phyloP scores from a whole-genome alignment of 1,284 basidiomycete species.

The Ganoderma resinaceum region DNA sequence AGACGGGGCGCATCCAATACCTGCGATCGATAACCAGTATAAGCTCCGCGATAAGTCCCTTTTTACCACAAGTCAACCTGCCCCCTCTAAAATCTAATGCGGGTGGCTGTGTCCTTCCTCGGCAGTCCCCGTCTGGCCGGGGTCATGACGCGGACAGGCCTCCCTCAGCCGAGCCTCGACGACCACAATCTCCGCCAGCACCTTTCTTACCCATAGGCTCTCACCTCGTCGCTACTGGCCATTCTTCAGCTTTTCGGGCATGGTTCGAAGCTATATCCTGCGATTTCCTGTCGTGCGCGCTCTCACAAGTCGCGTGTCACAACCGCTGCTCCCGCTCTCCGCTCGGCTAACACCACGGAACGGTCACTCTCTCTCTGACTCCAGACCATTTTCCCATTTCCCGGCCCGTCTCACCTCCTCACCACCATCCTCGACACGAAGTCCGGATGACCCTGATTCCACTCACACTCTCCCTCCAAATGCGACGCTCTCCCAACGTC shows the following conservation, averaged over 20 bases:
- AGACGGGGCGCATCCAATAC: slow-evolving; percentile 3
- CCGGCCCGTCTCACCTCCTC: slow-evolving; percentile 49
- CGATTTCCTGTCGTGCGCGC: slow-evolving; percentile 43
- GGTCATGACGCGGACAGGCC: slow-evolving; percentile 12
- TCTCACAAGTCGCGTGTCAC: slow-evolving; percentile 43
- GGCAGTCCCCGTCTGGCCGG: slow-evolving; percentile 10
- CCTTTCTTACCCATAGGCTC: slow-evolving; percentile 4
- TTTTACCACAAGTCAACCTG: background rate
- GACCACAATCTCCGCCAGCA: slow-evolving; percentile 8
- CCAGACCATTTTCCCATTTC: slow-evolving; percentile 58
- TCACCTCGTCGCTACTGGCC: background rate
- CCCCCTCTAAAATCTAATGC: background rate
- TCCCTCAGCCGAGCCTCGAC: slow-evolving; percentile 14
- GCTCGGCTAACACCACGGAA: slow-evolving; percentile 35
- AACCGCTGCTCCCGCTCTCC: slow-evolving; percentile 48
- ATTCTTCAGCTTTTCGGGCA: slow-evolving; percentile 16
- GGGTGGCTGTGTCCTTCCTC: slow-evolving; percentile 20
- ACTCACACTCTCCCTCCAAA: slow-evolving; percentile 47
- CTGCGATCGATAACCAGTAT: slow-evolving; percentile 26
- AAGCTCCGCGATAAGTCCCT: slow-evolving; percentile 6
- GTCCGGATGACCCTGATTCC: slow-evolving; percentile 26
- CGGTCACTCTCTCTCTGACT: slow-evolving; percentile 35
- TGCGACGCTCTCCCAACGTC: slow-evolving; percentile 69
- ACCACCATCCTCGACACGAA: slow-evolving; percentile 32
- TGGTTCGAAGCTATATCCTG: slow-evolving; percentile 41